A percentile compares a stretch with the other conserved stretches of the same genome.
phyloP scores from a whole-genome alignment of 2,329 filamentous ascomycete species.

The Emmonsiellopsis sp. region DNA sequence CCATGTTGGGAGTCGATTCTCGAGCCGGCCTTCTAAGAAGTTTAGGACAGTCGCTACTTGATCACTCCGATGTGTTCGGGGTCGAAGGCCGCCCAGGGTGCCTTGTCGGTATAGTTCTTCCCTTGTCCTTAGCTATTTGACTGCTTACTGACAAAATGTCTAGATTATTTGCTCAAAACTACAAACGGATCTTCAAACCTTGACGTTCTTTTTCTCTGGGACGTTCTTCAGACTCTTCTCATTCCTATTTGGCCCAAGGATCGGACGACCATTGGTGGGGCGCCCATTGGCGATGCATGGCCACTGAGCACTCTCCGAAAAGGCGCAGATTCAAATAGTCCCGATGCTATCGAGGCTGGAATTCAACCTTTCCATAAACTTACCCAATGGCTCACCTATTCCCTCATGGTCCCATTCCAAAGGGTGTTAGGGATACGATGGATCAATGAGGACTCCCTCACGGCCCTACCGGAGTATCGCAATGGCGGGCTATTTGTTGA shows the following conservation, averaged over 20 bases:
- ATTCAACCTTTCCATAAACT: slow-evolving; percentile 51
- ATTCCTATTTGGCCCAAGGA: slow-evolving; percentile 43
- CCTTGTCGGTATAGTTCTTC: slow-evolving; percentile 33
- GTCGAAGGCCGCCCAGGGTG: slow-evolving; percentile 36
- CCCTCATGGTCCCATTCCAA: slow-evolving; percentile 57
- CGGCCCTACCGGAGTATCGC: slow-evolving; percentile 61
- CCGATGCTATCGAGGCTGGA: slow-evolving; percentile 5
- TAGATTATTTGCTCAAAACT: slow-evolving; percentile 34
- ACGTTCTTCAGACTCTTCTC: slow-evolving; percentile 34
- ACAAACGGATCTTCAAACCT: slow-evolving; percentile 19
- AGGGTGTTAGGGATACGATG: slow-evolving; percentile 44
- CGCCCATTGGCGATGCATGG: slow-evolving; percentile 44
- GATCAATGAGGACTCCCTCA: slow-evolving; percentile 47
- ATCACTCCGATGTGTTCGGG: slow-evolving; percentile 33
- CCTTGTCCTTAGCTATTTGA: neutral
- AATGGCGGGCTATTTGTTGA: slow-evolving; percentile 63
- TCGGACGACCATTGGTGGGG: slow-evolving; percentile 31
- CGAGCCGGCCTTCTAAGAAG: slow-evolving; percentile 34
- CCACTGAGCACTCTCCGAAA: slow-evolving; percentile 24
- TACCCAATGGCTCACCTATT: slow-evolving; percentile 66
- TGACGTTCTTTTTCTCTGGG: slow-evolving; percentile 36
- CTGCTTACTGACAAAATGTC: neutral
- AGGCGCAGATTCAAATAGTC: slow-evolving; percentile 10
- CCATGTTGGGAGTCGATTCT: slow-evolving; percentile 37
- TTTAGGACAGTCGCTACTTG: slow-evolving; percentile 34